Conservation (phyloP, 2,329 filamentous ascomycete genomes). For the Diplodia mutila region DNA sequence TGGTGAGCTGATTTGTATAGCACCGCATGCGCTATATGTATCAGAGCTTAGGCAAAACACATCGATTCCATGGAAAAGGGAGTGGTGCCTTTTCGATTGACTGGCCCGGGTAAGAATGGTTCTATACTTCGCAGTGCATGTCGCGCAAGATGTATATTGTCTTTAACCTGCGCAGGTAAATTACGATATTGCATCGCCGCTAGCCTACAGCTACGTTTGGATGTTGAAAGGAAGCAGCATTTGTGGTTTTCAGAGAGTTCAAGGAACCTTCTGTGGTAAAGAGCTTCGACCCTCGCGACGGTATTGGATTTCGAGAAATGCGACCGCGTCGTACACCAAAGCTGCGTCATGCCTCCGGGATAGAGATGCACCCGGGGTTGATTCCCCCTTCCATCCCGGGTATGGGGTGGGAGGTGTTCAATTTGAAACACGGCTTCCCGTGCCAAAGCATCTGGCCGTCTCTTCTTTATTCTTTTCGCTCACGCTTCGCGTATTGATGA, state of each 20-base stretch:
- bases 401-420: background rate
- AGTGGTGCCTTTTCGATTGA: background rate
- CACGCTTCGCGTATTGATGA: background rate
- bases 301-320: background rate
- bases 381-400: background rate
- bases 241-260: too few relatives aligned
- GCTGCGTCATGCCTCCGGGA: background rate
- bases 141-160: too few relatives aligned
- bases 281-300: background rate
- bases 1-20: background rate
- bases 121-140: background rate
- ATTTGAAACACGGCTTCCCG: constrained; percentile 7
- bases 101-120: background rate
- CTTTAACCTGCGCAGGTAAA: too few relatives aligned
- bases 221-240: too few relatives aligned
- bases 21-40: background rate
- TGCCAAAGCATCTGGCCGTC: background rate
- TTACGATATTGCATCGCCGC: too few relatives aligned
- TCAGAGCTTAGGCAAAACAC: background rate
- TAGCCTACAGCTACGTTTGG: too few relatives aligned
- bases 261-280: too few relatives aligned
- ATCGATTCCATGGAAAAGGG: background rate
- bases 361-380: background rate
- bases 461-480: background rate
- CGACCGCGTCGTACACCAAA: background rate